Evolutionary conservation across 768 basidiomycete genomes (phyloP), one percentile per base, ranked within the genome.

Genomic region (Lactifluus pinguis): DNA sequence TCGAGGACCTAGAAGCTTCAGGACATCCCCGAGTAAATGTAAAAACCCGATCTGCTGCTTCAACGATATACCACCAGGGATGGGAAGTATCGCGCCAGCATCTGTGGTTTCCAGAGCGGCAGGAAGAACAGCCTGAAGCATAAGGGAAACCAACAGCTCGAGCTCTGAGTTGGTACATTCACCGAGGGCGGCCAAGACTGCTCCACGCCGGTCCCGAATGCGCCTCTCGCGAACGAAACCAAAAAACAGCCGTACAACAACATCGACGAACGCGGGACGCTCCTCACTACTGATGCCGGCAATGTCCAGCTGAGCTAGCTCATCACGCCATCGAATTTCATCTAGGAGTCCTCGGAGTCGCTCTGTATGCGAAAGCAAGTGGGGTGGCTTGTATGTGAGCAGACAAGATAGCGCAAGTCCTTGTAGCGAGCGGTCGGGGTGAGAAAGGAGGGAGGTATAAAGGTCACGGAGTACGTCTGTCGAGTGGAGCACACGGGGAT

Each of bases 261-360:
- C 76, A 34, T 85, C 83, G 8, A 97, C 78, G 14, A 92, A 75
- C 63, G 85, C 85, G 2, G 68, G 66, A 36, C 95, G 79, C 65
- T 86, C 83, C 0, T 76, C 72, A 0, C 75, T 68, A 17, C 81
- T 77, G 57, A 86, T 75, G 6, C 81, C 80, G 21, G 75, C 75
- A 11, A 95, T 74, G 59, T 88, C 79, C 47, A 98, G 79, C 14
- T 82, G 77, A 2, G 84, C 79, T 5, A 98, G 80, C 65, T 89
- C 85, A 68, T 98, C 95, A n/a, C 94, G 77, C 84, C 94, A 97
- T 50, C 87, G 76, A 7, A 84, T 86, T 50, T 92, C 88, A 62
- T 98, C 93, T 36, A 99, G 76, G 11, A 98, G 75, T 8, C 76
- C 76, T 10, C 79, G 77, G 25, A 98, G 72, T 11, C 79, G 78